phyloP scores from a whole-genome alignment of 2,329 filamentous ascomycete species.

The Xylariaceae sp. region DNA sequence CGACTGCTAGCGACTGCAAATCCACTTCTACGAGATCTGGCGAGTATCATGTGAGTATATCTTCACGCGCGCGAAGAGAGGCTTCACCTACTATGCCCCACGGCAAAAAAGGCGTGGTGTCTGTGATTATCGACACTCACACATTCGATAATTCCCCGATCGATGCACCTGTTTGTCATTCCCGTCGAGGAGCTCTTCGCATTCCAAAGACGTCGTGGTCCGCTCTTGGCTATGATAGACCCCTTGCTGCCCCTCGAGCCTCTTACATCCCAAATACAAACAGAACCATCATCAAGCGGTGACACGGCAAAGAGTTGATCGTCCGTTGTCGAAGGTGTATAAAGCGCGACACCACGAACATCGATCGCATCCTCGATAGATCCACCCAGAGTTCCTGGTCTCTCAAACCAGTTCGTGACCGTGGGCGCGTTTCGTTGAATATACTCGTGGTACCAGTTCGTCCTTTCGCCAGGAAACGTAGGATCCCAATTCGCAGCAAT shows the following conservation, averaged over 20 bases:
- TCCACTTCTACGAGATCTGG: constrained; percentile 73
- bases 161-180: constrained; percentile 42
- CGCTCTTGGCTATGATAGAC: constrained; percentile 59
- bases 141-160: constrained; percentile 65
- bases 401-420: constrained; percentile 71
- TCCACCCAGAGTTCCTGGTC: constrained; percentile 44
- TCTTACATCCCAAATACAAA: constrained; percentile 79
- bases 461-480: constrained; percentile 61
- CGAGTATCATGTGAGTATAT: constrained; percentile 13
- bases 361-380: constrained; percentile 50
- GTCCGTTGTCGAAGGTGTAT: constrained; percentile 47
- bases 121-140: constrained; percentile 68
- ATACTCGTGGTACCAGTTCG: constrained; percentile 86
- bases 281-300: constrained; percentile 77
- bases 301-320: constrained; percentile 59
- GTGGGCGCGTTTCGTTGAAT: constrained; percentile 73
- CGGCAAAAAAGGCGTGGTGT: constrained; percentile 70
- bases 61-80: background rate
- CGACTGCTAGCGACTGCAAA: constrained; percentile 62
- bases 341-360: constrained; percentile 67
- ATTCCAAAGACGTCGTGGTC: constrained; percentile 57
- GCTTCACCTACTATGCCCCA: constrained; percentile 57
- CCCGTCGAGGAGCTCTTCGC: constrained; percentile 23
- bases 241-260: constrained; percentile 51
- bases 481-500: constrained; percentile 80